Conservation (phyloP, 2,329 filamentous ascomycete species). For the Albophoma yamanashiensis region DNA sequence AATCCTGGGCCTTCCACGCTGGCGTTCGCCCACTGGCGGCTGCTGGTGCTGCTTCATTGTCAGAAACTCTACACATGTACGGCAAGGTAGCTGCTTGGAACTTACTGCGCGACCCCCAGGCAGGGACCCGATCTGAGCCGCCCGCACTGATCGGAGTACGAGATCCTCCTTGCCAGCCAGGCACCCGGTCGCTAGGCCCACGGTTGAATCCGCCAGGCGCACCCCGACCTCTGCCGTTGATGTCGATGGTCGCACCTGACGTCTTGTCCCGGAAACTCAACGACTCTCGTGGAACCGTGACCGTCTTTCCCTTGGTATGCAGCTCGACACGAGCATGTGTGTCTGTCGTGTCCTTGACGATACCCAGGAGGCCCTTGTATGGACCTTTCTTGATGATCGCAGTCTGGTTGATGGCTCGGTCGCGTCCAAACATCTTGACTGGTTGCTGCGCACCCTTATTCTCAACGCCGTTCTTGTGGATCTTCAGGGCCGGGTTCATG, state of each 20-base stretch:
- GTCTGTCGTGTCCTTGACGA: conserved; percentile 91
- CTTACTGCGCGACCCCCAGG: conserved; percentile 64
- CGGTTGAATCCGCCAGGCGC: conserved; percentile 32
- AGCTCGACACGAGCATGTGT: conserved; percentile 80
- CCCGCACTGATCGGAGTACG: conserved; percentile 55
- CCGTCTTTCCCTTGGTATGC: conserved; percentile 86
- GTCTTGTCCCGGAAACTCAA: conserved; percentile 79
- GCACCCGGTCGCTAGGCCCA: conserved; percentile 34
- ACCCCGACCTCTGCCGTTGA: conserved; percentile 41
- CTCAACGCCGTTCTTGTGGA: conserved; percentile 47
- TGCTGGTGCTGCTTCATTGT: conserved; percentile 35
- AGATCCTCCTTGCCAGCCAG: conserved; percentile 53
- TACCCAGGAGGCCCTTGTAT: conserved; percentile 87
- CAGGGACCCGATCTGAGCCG: conserved; percentile 60
- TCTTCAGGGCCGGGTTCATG: conserved; percentile 86
- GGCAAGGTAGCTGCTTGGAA: conserved; percentile 10
- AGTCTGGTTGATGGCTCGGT: conserved; percentile 81
- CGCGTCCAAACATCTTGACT: conserved; percentile 67
- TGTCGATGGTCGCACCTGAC: conserved; percentile 69
- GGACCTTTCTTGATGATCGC: conserved; percentile 79
- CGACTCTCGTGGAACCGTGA: conserved; percentile 72
- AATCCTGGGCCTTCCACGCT: conserved; percentile 46
- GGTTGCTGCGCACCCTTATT: conserved; percentile 47
- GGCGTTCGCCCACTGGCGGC: conserved; percentile 50
- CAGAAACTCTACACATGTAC: not conserved